Conservation (phyloP, 163 green algal species). For the Chlorella variabilis region DNA sequence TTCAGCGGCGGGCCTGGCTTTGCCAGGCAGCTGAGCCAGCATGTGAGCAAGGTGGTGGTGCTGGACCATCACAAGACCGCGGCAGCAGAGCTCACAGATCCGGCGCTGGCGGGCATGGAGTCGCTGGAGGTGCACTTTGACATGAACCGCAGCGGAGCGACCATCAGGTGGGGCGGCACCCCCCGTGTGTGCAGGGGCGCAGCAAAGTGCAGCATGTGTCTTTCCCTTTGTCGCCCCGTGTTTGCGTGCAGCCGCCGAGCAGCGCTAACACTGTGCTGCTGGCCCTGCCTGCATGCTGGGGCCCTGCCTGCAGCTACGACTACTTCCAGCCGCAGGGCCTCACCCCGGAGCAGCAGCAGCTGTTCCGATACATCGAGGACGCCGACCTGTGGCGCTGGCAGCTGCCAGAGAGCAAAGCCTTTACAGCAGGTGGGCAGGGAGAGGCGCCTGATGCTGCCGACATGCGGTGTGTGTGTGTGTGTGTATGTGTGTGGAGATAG, state of each 20-base stretch:
- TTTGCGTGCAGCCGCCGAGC: no score
- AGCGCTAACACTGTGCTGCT: no score
- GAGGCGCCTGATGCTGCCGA: no score
- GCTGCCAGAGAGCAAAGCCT: slow-evolving; percentile 60
- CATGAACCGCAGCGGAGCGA: slow-evolving; percentile 72
- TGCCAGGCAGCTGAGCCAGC: not conserved
- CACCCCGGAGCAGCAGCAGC: not conserved
- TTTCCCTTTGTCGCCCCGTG: no score
- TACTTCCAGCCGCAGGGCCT: slow-evolving; percentile 60
- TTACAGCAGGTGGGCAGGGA: slow-evolving; percentile 27
- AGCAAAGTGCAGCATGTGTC: no score
- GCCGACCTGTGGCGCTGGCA: slow-evolving; percentile 80
- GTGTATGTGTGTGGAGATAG: no score
- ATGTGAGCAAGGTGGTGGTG: slow-evolving; percentile 54
- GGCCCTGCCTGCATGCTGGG: no score
- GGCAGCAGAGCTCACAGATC: slow-evolving; percentile 55
- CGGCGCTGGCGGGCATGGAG: not conserved
- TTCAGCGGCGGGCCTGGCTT: slow-evolving; percentile 58
- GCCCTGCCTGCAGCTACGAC: slow-evolving; percentile 46
- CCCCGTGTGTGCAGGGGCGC: no score
- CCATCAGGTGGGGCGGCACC: no score
- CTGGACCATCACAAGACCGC: slow-evolving; percentile 86
- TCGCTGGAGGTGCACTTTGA: slow-evolving; percentile 69
- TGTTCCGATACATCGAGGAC: slow-evolving; percentile 74
- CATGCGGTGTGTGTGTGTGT: no score